Evolutionary conservation across 805 yeast species (phyloP).

Genomic region (Yarrowia divulgata): DNA sequence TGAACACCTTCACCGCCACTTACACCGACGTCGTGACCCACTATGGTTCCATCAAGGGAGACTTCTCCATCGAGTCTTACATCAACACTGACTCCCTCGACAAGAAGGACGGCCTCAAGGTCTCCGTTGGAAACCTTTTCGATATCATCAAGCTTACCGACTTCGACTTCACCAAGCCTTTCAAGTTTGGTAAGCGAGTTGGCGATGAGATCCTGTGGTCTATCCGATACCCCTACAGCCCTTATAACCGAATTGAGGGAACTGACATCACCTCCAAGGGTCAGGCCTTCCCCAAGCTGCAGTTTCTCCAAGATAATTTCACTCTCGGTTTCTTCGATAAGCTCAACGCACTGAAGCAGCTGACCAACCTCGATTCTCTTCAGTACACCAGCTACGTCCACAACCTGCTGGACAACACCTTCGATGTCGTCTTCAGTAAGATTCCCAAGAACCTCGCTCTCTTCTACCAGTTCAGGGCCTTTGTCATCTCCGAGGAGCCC

Average conservation of each 20-base stretch:
- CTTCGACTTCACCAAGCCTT: slow-evolving; percentile 7
- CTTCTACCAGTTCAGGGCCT: neutral
- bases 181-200: slow-evolving; percentile 1
- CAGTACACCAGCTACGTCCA: neutral
- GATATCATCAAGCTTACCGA: neutral
- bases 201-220: slow-evolving; percentile 4
- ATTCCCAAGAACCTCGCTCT: slow-evolving; percentile 1
- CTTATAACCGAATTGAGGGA: slow-evolving; percentile 10
- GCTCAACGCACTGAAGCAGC: neutral
- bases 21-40: neutral
- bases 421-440: neutral
- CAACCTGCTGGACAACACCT: neutral
- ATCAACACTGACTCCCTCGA: neutral
- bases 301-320: neutral
- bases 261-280: slow-evolving; percentile 10
- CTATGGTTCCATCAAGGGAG: neutral
- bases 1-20: slow-evolving; percentile 2
- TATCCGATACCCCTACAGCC: slow-evolving; percentile 13
- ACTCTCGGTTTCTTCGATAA: slow-evolving; percentile 1
- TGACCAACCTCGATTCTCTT: neutral
- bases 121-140: neutral
- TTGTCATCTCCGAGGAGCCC: slow-evolving; percentile 7
- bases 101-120: neutral
- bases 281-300: slow-evolving; percentile 16
- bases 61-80: slow-evolving; percentile 23